Base-by-base conservation (phyloP, 164 flowering plant genomes). In the Kalanchoe fedtschenkoi region DNA sequence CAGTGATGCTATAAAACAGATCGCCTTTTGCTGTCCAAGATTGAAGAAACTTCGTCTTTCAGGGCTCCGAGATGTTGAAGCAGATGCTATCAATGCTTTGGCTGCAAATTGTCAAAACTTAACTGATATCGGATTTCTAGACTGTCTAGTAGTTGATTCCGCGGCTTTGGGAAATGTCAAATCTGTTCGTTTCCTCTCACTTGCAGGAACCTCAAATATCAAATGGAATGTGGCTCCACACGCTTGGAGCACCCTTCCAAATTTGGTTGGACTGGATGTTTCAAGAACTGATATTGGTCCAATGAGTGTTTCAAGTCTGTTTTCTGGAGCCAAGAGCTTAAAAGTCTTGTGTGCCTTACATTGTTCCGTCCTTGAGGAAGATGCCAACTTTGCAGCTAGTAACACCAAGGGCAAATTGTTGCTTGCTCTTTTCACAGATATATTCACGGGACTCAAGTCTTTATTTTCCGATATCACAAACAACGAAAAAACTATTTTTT, bases 331-430 rank as follows among this genome's bases (percentile, higher is more conserved):
- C 17, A 71, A 67, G 28, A 82, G 79, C 72, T 79, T 95, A 80
- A 83, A 79, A 77, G 90, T 87, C 28, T 59, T 95, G 70, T 83
- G 91, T 74, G 96, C 96, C 35, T 65, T 95, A 58, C 86, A 86
- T 68, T 95, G 99, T 64, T 74, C 84, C 0, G 64, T 65, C 64
- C 77, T 91, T 43, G 97, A 91, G 71, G 85, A 81, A 60, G 91
- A 81, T 53, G 77, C 68, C n/a, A 80, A 64, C 58, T 70, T 74
- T 71, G 57, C 68, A 9, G 65, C 71, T 3, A 66, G 59, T 66
- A 80, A 73, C 61, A 58, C 65, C 54, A 86, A 78, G 74, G 89
- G 86, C 4, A 95, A 80, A 80, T 62, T 84, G 67, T 65, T 95
- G 55, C 72, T 95, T 57, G 72, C 90, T 13, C 68, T 77, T 66